Percentiles rank a stretch among this genome's conserved stretches.
These are phyloP conservation scores for Hibiscus trionum DNA, from an alignment of 345 rosid species.

Conservation along the genomic window DNA sequence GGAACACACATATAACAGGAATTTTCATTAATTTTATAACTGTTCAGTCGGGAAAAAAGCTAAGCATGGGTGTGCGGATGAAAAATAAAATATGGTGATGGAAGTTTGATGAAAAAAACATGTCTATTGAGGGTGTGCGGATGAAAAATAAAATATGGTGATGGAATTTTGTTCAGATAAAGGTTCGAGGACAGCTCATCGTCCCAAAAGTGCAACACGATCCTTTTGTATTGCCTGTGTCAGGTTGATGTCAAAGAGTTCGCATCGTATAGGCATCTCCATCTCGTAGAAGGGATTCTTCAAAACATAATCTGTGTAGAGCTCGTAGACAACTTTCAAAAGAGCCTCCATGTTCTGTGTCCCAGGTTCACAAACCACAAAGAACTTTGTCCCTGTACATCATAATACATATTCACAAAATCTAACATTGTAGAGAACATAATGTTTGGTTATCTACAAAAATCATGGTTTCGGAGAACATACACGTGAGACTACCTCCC, in stretches of 20 bases:
- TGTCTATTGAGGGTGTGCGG: neutral
- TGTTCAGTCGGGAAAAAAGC: neutral
- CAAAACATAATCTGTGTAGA: constrained; percentile 85
- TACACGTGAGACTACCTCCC: neutral
- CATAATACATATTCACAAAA: neutral
- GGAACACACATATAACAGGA: neutral
- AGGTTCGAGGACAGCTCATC: neutral
- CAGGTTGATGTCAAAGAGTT: constrained; percentile 84
- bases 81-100: no score
- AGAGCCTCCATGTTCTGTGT: constrained; percentile 78
- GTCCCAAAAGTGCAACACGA: neutral
- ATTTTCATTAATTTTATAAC: neutral
- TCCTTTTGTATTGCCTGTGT: neutral
- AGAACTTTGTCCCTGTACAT: constrained; percentile 80
- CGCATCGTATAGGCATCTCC: constrained; percentile 99
- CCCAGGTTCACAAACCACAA: constrained; percentile 91
- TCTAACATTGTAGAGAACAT: neutral
- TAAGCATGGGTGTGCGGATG: no score
- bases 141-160: neutral
- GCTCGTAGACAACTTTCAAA: constrained; percentile 66
- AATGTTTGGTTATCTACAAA: neutral
- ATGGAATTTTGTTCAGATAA: neutral
- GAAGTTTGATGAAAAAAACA: neutral
- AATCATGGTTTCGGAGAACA: neutral
- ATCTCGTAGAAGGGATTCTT: constrained; percentile 98